Evolutionary conservation across 805 yeast species (phyloP).

Genomic region (Cyberlindnera amylophila): DNA sequence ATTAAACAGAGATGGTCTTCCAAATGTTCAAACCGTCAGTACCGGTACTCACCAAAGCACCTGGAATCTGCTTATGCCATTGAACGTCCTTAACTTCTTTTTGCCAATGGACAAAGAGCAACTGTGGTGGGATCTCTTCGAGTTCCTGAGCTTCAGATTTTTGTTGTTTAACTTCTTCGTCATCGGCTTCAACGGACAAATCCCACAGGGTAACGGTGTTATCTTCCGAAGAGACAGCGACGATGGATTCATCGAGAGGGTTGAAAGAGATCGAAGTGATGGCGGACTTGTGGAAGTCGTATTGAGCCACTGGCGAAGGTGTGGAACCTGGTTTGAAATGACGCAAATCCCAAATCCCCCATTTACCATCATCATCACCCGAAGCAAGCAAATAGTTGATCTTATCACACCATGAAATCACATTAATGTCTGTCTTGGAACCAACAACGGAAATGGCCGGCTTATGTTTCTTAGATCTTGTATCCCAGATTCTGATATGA

Average conservation of each 20-base stretch:
- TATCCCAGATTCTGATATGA: conserved; percentile 91
- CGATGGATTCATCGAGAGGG: conserved; percentile 91
- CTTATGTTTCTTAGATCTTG: conserved; percentile 85
- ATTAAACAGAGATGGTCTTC: conserved; percentile 91
- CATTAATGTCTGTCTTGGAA: conserved; percentile 82
- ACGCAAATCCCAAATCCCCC: conserved; percentile 98
- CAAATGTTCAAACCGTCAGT: conserved; percentile 91
- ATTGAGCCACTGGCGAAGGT: conserved; percentile 83
- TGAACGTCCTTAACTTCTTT: conserved; percentile 95
- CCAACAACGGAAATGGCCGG: conserved; percentile 87
- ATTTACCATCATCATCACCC: conserved; percentile 95
- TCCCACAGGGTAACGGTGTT: conserved; percentile 98
- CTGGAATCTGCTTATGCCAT: conserved; percentile 98
- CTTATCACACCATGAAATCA: conserved; percentile 90
- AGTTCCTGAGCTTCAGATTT: conserved; percentile 72
- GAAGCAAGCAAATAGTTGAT: conserved; percentile 85
- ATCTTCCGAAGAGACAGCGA: conserved; percentile 95
- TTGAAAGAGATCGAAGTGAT: conserved; percentile 92
- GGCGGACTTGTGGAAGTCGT: conserved; percentile 91
- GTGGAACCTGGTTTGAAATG: conserved; percentile 56
- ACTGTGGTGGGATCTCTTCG: conserved; percentile 90
- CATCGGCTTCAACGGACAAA: conserved; percentile 97
- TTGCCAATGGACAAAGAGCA: conserved; percentile 97
- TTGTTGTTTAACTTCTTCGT: conserved; percentile 90
- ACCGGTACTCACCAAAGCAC: conserved; percentile 91